Evolutionary conservation across 139 green algal genomes (phyloP).

Genomic region (Mesotaenium endlicherianum): DNA sequence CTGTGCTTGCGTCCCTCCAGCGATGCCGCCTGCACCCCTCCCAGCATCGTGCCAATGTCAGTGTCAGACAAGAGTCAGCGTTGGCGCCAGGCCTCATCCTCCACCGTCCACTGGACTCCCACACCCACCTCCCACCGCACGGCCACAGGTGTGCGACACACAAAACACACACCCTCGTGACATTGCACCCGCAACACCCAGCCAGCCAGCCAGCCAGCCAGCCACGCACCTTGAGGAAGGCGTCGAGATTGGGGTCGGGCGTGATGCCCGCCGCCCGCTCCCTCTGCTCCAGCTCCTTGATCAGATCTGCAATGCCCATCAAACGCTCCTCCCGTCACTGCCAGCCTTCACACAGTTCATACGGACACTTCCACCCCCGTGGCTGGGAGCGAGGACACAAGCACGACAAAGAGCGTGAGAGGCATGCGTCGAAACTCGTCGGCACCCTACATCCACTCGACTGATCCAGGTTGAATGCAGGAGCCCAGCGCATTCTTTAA

Average conservation of each 20-base stretch:
- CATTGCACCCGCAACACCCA: background rate
- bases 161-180: background rate
- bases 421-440: background rate
- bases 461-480: background rate
- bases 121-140: too few relatives aligned
- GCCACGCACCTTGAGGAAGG: constrained; percentile 28
- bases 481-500: too few relatives aligned
- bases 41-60: background rate
- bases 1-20: constrained; percentile 4
- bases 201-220: background rate
- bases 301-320: constrained; percentile 12
- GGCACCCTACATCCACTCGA: background rate
- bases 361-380: background rate
- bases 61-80: background rate
- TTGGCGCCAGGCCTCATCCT: too few relatives aligned
- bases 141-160: too few relatives aligned
- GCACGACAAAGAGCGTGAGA: background rate
- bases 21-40: constrained; percentile 1
- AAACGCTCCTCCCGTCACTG: background rate
- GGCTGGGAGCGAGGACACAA: background rate
- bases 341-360: background rate
- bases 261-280: constrained; percentile 13
- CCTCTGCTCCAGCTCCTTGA: constrained; percentile 3
- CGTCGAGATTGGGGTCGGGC: constrained; percentile 18
- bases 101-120: too few relatives aligned